Evolutionary conservation across 2,329 filamentous ascomycete genomes (phyloP).

Genomic region (Botrytis porri): DNA sequence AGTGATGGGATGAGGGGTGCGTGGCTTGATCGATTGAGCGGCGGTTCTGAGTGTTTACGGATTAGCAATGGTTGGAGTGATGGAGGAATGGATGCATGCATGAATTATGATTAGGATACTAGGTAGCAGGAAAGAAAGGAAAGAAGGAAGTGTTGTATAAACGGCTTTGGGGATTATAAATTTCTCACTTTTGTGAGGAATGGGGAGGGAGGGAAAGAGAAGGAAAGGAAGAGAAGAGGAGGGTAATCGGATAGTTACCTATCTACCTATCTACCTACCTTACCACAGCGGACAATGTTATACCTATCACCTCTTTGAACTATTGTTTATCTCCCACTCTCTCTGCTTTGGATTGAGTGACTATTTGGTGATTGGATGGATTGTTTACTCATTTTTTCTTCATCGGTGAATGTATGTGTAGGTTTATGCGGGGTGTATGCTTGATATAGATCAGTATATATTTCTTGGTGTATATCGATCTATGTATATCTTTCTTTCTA

Average conservation of each 20-base stretch:
- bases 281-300: not conserved
- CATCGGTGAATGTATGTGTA: too few relatives aligned
- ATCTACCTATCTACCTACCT: too few relatives aligned
- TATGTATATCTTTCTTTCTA: too few relatives aligned
- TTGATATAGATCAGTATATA: too few relatives aligned
- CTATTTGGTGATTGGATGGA: too few relatives aligned
- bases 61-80: not conserved
- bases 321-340: not conserved
- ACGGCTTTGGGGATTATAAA: not conserved
- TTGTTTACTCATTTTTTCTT: too few relatives aligned
- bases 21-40: not conserved
- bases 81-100: not conserved
- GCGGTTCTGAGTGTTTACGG: not conserved
- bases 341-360: too few relatives aligned
- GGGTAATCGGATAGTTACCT: not conserved
- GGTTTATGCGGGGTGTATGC: too few relatives aligned
- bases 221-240: too few relatives aligned
- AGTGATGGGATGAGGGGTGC: not conserved
- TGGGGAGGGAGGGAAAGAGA: too few relatives aligned
- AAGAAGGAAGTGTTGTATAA: not conserved
- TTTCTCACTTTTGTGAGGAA: not conserved
- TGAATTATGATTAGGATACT: conserved; percentile 11
- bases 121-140: not conserved
- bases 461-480: too few relatives aligned
- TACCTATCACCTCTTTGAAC: not conserved